Conservation (phyloP, 2,329 filamentous ascomycete species). For the Chaetomium globosum region DNA sequence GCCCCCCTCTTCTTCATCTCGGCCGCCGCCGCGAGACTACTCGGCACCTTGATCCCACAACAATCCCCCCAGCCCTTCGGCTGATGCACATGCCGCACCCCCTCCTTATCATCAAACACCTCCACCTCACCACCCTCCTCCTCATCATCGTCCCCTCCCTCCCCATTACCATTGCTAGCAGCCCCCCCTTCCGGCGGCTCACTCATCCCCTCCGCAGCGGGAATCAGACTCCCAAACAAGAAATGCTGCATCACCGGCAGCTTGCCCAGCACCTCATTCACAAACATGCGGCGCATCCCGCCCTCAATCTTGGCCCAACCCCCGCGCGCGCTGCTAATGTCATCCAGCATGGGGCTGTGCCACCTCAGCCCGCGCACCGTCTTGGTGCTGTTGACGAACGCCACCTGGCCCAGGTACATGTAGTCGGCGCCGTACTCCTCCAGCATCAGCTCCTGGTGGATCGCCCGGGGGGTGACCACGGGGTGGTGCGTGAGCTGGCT, state of each 20-base stretch:
- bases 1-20: constrained; percentile 78
- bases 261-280: constrained; percentile 88
- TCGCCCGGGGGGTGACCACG: constrained; percentile 75
- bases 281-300: constrained; percentile 96
- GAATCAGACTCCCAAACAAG: constrained; percentile 82
- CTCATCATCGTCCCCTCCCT: constrained; percentile 54
- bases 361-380: constrained; percentile 91
- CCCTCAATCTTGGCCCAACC: constrained; percentile 90
- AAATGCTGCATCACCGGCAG: constrained; percentile 99
- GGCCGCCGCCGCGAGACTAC: constrained; percentile 85
- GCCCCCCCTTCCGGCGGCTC: constrained; percentile 50
- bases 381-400: constrained; percentile 94
- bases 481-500: constrained; percentile 84
- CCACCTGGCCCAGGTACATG: constrained; percentile 88
- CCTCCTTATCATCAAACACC: constrained; percentile 61
- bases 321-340: constrained; percentile 85
- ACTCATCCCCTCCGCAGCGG: constrained; percentile 81
- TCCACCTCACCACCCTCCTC: constrained; percentile 61
- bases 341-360: constrained; percentile 98
- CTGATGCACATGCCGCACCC: constrained; percentile 71
- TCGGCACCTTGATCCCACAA: constrained; percentile 96
- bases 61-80: constrained; percentile 87
- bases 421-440: constrained; percentile 85
- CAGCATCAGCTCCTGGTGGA: constrained; percentile 84
- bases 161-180: constrained; percentile 49